phyloP scores from a whole-genome alignment of 495 filamentous ascomycete species.

The Cenococcum geophilum region DNA sequence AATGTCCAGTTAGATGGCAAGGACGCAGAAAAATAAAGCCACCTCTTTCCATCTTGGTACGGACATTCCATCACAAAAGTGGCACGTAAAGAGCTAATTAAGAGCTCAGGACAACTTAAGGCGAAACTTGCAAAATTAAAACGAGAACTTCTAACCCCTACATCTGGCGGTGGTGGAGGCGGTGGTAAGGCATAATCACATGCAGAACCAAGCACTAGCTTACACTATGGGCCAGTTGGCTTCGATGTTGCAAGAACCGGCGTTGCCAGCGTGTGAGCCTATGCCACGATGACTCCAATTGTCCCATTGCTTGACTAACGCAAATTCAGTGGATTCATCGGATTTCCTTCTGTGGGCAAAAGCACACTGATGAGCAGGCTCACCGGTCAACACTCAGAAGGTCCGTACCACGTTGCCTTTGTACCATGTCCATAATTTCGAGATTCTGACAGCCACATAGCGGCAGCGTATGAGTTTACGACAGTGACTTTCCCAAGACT shows the following conservation, averaged over 20 bases:
- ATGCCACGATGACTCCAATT: constrained; percentile 25
- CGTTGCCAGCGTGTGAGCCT: constrained; percentile 85
- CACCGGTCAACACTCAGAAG: constrained; percentile 94
- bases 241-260: constrained; percentile 98
- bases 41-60: constrained; percentile 77
- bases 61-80: constrained; percentile 9
- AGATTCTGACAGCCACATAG: constrained; percentile 39
- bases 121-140: constrained; percentile 98
- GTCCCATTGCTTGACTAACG: constrained; percentile 3
- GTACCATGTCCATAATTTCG: not conserved
- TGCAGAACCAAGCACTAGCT: not conserved
- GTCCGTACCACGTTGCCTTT: constrained; percentile 33
- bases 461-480: constrained; percentile 95
- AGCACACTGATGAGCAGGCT: constrained; percentile 92
- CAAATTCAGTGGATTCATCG: constrained; percentile 46
- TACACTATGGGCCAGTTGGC: constrained; percentile 51
- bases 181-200: constrained; percentile 50
- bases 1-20: constrained; percentile 60
- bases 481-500: constrained; percentile 42
- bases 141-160: constrained; percentile 85
- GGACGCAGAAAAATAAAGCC: constrained; percentile 97
- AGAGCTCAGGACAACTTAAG: constrained; percentile 73
- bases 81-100: not conserved
- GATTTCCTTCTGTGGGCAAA: constrained; percentile 96
- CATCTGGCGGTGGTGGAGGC: constrained; percentile 72